A percentile compares a stretch with the other conserved stretches of the same genome.
These are phyloP conservation scores for Scheffersomyces lignicola DNA, from an alignment of 1,139 yeast species.

Conservation along the genomic window DNA sequence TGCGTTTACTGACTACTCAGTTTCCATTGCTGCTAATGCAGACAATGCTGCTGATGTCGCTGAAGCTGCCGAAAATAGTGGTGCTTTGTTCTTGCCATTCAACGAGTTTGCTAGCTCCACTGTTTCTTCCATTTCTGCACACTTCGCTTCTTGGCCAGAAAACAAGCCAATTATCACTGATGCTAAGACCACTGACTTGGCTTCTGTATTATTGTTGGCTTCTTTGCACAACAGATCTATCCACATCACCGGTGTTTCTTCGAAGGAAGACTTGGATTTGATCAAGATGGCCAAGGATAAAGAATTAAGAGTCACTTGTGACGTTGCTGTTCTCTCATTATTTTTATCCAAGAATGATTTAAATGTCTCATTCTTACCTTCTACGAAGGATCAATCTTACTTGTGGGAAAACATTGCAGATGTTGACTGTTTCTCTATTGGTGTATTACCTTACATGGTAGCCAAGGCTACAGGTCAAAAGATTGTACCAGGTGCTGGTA, in stretches of 20 bases:
- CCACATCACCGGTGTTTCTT: slow-evolving; percentile 84
- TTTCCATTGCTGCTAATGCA: slow-evolving; percentile 81
- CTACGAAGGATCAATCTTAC: slow-evolving; percentile 75
- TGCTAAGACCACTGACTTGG: slow-evolving; percentile 88
- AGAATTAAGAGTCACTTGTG: slow-evolving; percentile 83
- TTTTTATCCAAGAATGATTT: slow-evolving; percentile 74
- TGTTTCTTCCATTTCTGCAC: slow-evolving; percentile 75
- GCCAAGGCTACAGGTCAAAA: slow-evolving; percentile 64
- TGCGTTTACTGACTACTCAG: slow-evolving; percentile 79
- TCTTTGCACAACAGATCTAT: slow-evolving; percentile 83
- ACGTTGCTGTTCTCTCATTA: slow-evolving; percentile 78
- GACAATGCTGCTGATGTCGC: slow-evolving; percentile 63
- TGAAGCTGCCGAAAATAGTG: slow-evolving; percentile 66
- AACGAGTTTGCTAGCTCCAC: slow-evolving; percentile 68
- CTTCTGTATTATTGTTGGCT: slow-evolving; percentile 86
- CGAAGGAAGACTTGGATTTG: slow-evolving; percentile 79
- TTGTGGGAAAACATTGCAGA: slow-evolving; percentile 75
- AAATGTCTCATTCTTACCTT: slow-evolving; percentile 71
- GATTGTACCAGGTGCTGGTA: slow-evolving; percentile 71
- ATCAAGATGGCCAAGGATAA: slow-evolving; percentile 85
- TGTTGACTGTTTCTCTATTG: slow-evolving; percentile 88
- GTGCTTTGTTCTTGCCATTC: slow-evolving; percentile 80
- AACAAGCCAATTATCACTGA: slow-evolving; percentile 87
- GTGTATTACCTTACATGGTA: slow-evolving; percentile 72
- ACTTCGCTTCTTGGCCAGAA: slow-evolving; percentile 82